These are phyloP conservation scores for Teunomyces aglyptinius DNA, from an alignment of 805 yeast species.

Conservation along the genomic window DNA sequence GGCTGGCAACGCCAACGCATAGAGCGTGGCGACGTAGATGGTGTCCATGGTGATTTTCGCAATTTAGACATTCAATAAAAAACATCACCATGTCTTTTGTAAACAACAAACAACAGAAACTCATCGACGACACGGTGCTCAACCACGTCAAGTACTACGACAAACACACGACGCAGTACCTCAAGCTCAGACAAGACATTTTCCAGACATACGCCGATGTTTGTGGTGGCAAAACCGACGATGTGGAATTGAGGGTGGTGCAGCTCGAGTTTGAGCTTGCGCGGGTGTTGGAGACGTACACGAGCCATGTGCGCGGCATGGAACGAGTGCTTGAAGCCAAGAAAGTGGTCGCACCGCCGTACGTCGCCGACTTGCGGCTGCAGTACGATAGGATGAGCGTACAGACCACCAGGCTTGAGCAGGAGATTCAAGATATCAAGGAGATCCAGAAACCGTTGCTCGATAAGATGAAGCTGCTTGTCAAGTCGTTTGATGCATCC, in stretches of 20 bases:
- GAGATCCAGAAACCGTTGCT: constrained; percentile 35
- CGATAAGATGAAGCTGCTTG: constrained; percentile 30
- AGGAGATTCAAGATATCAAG: constrained; percentile 24
- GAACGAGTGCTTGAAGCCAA: constrained; percentile 16
- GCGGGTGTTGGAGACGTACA: constrained; percentile 22
- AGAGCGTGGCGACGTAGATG: neutral
- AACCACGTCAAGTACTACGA: constrained; percentile 33
- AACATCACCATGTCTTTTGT: constrained; percentile 23
- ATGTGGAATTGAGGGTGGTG: constrained; percentile 11
- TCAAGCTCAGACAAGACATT: constrained; percentile 33
- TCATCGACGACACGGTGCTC: constrained; percentile 30
- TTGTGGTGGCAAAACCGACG: too few relatives aligned
- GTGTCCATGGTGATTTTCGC: neutral
- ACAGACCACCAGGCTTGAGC: constrained; percentile 13
- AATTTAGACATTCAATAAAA: too few relatives aligned
- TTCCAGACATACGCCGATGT: constrained; percentile 15
- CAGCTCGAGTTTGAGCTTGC: constrained; percentile 31
- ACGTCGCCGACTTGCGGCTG: constrained; percentile 18
- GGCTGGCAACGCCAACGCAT: neutral
- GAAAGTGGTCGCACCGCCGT: constrained; percentile 11
- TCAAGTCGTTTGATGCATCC: constrained; percentile 15
- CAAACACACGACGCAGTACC: constrained; percentile 29
- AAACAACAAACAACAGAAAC: constrained; percentile 29
- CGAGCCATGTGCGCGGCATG: constrained; percentile 23
- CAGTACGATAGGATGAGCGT: constrained; percentile 19